Conservation (phyloP, 176 grass and related monocot species). For the Pharus latifolius region DNA sequence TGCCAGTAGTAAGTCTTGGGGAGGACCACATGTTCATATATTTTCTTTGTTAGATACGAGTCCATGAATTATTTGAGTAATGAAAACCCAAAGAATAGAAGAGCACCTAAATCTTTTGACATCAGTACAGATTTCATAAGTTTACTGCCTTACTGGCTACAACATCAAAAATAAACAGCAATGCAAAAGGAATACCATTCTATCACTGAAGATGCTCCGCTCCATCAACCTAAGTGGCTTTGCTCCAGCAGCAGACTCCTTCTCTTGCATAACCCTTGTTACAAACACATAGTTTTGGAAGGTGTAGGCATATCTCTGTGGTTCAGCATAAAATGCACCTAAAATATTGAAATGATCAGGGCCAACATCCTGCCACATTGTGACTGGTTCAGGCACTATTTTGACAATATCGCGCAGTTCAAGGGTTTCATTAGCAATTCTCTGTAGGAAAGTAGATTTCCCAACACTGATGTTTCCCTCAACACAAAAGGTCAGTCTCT, state of each 20-base stretch:
- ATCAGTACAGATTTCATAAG: not conserved
- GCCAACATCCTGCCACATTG: slow-evolving; percentile 69
- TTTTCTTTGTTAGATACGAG: not conserved
- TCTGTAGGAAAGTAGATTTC: slow-evolving; percentile 60
- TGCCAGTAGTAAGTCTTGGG: not conserved
- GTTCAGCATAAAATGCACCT: slow-evolving; percentile 52
- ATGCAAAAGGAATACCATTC: slow-evolving; percentile 31
- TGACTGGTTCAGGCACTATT: slow-evolving; percentile 55
- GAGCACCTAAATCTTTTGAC: not conserved
- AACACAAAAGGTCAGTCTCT: slow-evolving; percentile 70
- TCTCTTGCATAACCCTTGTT: slow-evolving; percentile 77
- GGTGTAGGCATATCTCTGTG: slow-evolving; percentile 62
- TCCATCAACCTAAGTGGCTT: slow-evolving; percentile 78
- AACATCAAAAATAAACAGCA: not conserved
- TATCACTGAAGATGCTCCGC: slow-evolving; percentile 63
- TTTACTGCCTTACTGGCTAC: not conserved
- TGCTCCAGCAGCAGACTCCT: slow-evolving; percentile 43
- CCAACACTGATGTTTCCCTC: slow-evolving; percentile 81
- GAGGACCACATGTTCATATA: not conserved
- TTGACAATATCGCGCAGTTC: slow-evolving; percentile 60
- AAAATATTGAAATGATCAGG: slow-evolving; percentile 70
- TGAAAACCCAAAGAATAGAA: not conserved
- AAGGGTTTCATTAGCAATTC: slow-evolving; percentile 54
- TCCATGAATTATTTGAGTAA: not conserved
- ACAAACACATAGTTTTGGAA: slow-evolving; percentile 84